A percentile compares a stretch with the other conserved stretches of the same genome.
phyloP scores from a whole-genome alignment of 192 early-diverging fungal species.

The Dissophora ornata region DNA sequence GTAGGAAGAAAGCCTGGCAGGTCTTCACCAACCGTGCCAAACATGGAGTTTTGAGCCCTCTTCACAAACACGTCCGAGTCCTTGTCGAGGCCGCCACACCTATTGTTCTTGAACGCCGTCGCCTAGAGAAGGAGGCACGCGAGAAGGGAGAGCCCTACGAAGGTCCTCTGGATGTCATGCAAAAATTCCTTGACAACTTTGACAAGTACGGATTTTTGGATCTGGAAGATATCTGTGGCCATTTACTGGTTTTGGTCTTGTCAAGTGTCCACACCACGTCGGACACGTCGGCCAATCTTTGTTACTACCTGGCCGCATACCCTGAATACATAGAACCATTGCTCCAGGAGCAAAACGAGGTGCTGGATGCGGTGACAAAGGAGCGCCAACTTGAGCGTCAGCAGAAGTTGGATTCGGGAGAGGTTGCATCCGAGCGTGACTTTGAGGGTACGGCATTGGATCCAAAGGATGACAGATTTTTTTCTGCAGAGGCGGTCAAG shows the following conservation, averaged over 20 bases:
- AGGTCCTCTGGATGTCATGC: constrained; percentile 48
- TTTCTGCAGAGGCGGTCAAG: constrained; percentile 40
- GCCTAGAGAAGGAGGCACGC: constrained; percentile 11
- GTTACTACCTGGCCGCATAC: constrained; percentile 44
- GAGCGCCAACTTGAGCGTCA: constrained; percentile 34
- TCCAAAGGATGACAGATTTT: constrained; percentile 22
- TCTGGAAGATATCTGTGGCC: constrained; percentile 45
- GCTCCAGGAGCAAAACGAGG: constrained; percentile 49
- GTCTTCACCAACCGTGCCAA: constrained; percentile 14
- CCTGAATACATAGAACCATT: constrained; percentile 38
- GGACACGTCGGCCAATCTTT: constrained; percentile 31
- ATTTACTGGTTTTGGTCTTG: constrained; percentile 49
- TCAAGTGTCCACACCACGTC: constrained; percentile 56
- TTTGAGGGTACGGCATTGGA: constrained; percentile 24
- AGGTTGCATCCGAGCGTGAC: not conserved
- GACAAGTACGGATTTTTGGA: constrained; percentile 50
- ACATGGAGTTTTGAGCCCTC: constrained; percentile 19
- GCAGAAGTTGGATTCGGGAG: constrained; percentile 1
- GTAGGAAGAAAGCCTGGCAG: constrained; percentile 11
- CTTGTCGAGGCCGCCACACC: constrained; percentile 22
- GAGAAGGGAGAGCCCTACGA: constrained; percentile 12
- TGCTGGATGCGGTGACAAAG: constrained; percentile 12
- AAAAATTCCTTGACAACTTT: constrained; percentile 46
- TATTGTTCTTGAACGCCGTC: constrained; percentile 33
- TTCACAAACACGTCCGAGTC: constrained; percentile 15